Conservation (phyloP, 75 land plant genomes). For the Picea sitchensis region DNA sequence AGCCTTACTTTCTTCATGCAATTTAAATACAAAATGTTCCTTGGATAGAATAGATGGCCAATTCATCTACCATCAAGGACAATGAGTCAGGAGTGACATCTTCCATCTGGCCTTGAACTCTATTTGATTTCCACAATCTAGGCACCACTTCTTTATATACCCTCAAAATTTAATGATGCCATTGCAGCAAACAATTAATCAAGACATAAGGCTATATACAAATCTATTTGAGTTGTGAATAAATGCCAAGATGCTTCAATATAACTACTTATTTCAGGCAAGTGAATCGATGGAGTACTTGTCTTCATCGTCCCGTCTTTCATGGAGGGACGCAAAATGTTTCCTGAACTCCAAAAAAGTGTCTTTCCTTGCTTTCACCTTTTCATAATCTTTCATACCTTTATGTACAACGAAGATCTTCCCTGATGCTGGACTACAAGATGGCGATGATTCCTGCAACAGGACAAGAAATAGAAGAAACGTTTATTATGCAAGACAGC, state of each 20-base stretch:
- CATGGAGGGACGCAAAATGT: neutral
- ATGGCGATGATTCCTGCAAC: neutral
- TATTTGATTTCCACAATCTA: neutral
- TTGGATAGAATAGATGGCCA: neutral
- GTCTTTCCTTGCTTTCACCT: neutral
- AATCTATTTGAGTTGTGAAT: neutral
- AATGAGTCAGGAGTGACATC: neutral
- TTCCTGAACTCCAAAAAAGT: neutral
- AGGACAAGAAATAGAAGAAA: neutral
- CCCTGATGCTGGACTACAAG: neutral
- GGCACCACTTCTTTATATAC: neutral
- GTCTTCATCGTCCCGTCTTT: constrained; percentile 1
- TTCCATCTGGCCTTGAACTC: too few relatives aligned
- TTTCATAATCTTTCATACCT: neutral
- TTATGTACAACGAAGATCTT: neutral
- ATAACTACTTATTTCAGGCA: neutral
- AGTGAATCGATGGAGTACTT: neutral
- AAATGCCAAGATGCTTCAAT: neutral
- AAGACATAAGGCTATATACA: too few relatives aligned
- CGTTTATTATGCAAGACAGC: neutral
- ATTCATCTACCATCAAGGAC: neutral
- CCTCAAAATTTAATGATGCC: neutral
- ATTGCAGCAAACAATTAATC: neutral
- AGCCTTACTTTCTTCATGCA: constrained; percentile 1
- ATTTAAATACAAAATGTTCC: neutral